phyloP scores from a whole-genome alignment of 2,329 filamentous ascomycete species.

The Claviceps africana region DNA sequence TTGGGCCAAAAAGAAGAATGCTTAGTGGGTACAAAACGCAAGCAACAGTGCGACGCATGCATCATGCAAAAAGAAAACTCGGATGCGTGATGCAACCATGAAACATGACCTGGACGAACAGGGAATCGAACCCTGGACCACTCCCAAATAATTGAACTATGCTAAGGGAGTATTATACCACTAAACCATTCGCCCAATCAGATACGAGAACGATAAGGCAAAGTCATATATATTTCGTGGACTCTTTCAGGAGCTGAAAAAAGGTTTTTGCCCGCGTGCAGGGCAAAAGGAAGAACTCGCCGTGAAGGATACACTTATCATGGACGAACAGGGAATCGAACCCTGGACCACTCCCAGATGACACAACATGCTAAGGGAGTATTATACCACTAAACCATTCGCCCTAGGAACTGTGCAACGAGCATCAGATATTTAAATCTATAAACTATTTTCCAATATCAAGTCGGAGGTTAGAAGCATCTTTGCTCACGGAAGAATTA shows the following conservation, averaged over 20 bases:
- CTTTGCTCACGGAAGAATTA: too few relatives aligned
- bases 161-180: constrained; percentile 13
- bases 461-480: neutral
- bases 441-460: neutral
- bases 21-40: neutral
- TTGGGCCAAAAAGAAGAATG: neutral
- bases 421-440: neutral
- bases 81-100: neutral
- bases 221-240: too few relatives aligned
- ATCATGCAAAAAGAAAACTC: neutral
- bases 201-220: neutral
- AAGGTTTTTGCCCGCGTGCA: too few relatives aligned
- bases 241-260: too few relatives aligned
- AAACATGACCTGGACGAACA: constrained; percentile 7
- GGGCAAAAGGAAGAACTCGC: too few relatives aligned
- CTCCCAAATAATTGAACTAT: constrained; percentile 1
- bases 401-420: neutral
- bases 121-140: constrained; percentile 14
- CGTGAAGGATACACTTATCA: too few relatives aligned
- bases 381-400: constrained; percentile 14
- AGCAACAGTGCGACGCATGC: neutral
- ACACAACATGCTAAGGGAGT: neutral
- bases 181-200: constrained; percentile 10
- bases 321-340: constrained; percentile 13
- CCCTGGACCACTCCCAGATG: constrained; percentile 11